phyloP scores from a whole-genome alignment of 2,329 filamentous ascomycete genomes.

The Shiraia bambusicola region DNA sequence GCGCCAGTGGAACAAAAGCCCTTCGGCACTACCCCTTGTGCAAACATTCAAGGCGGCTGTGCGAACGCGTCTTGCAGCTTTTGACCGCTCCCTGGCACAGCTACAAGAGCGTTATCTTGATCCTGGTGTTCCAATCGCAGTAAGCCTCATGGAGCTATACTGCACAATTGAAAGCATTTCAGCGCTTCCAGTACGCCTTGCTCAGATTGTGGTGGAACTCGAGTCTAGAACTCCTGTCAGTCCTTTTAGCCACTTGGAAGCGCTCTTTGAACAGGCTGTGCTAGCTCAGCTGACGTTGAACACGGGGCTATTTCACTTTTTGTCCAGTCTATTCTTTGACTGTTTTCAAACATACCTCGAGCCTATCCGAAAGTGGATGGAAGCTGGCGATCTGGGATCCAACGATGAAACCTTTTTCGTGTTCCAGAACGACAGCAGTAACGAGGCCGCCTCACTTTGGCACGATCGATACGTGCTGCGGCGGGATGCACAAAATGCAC shows the following conservation, averaged over 20 bases:
- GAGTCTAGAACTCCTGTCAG: slow-evolving; percentile 43
- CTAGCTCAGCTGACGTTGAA: slow-evolving; percentile 70
- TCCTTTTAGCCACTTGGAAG: slow-evolving; percentile 75
- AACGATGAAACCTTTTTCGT: slow-evolving; percentile 77
- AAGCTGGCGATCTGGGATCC: slow-evolving; percentile 67
- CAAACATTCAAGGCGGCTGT: slow-evolving; percentile 72
- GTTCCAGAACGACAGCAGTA: slow-evolving; percentile 57
- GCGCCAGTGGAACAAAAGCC: slow-evolving; percentile 50
- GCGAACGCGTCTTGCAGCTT: slow-evolving; percentile 55
- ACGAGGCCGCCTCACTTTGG: slow-evolving; percentile 71
- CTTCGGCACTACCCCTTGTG: slow-evolving; percentile 47
- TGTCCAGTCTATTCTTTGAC: slow-evolving; percentile 72
- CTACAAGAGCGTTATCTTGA: slow-evolving; percentile 64
- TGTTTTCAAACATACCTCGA: slow-evolving; percentile 81
- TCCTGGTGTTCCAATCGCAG: slow-evolving; percentile 54
- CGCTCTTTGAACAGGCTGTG: slow-evolving; percentile 70
- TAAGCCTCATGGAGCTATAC: slow-evolving; percentile 68
- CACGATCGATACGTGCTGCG: slow-evolving; percentile 70
- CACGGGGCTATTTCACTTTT: slow-evolving; percentile 59
- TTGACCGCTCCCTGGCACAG: slow-evolving; percentile 60
- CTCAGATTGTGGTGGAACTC: slow-evolving; percentile 62
- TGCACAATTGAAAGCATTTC: slow-evolving; percentile 58
- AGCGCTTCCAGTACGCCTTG: slow-evolving; percentile 60
- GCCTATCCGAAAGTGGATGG: slow-evolving; percentile 82
- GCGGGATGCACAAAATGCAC: slow-evolving; percentile 57